phyloP scores from a whole-genome alignment of 352 stramenopile species.

The Globisporangium polare region DNA sequence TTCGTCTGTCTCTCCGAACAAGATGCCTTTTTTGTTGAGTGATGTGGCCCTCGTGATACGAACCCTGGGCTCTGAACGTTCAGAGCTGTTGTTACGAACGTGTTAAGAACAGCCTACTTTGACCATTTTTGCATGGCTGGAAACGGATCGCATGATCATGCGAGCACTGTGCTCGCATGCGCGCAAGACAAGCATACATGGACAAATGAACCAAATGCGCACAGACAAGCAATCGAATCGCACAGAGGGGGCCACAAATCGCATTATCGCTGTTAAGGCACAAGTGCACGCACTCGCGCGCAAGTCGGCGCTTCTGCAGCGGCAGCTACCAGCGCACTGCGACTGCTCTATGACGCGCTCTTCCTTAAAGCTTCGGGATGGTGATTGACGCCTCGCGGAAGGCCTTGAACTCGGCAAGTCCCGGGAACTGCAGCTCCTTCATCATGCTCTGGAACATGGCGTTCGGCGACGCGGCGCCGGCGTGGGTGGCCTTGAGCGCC shows the following conservation, averaged over 20 bases:
- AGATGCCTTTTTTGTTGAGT: neutral
- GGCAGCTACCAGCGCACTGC: slow-evolving; percentile 1
- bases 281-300: neutral
- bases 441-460: slow-evolving; percentile 91
- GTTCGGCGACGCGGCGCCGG: slow-evolving; percentile 74
- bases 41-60: neutral
- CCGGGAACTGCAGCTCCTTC: slow-evolving; percentile 93
- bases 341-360: slow-evolving; percentile 2
- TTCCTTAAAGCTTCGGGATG: slow-evolving; percentile 58
- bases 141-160: neutral
- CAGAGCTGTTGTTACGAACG: neutral
- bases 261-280: slow-evolving; percentile 9
- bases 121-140: slow-evolving; percentile 2
- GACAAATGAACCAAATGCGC: neutral
- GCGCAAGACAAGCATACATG: neutral
- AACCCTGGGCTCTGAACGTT: neutral
- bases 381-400: slow-evolving; percentile 71
- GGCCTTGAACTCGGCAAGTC: slow-evolving; percentile 66
- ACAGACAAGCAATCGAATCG: neutral
- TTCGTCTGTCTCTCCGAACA: neutral
- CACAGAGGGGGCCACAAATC: slow-evolving; percentile 2
- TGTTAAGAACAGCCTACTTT: slow-evolving; percentile 2
- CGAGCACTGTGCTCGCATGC: neutral
- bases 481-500: slow-evolving; percentile 15
- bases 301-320: neutral